Conservation (phyloP, 345 rosid genomes). For the Boechera retrofracta region DNA sequence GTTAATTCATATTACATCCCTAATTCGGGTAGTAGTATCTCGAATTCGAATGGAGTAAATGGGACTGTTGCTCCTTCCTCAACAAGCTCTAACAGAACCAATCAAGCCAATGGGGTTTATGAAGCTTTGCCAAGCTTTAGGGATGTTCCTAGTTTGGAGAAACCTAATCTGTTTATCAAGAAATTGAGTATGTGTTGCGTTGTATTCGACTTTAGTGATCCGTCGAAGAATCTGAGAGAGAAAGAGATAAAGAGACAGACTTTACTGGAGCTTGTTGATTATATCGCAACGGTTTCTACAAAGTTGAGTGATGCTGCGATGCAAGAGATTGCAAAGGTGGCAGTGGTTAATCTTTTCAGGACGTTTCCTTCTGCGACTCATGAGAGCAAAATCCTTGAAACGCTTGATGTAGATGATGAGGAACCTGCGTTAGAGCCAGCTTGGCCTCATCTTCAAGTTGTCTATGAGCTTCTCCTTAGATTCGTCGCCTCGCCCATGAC, state of each 20-base stretch:
- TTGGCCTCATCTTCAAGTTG: slow-evolving; percentile 76
- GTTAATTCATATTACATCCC: slow-evolving; percentile 31
- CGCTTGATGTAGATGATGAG: slow-evolving; percentile 65
- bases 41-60: slow-evolving; percentile 55
- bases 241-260: slow-evolving; percentile 83
- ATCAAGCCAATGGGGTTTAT: slow-evolving; percentile 56
- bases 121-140: slow-evolving; percentile 74
- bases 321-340: slow-evolving; percentile 63
- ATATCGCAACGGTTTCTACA: slow-evolving; percentile 52
- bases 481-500: slow-evolving; percentile 66
- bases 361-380: slow-evolving; percentile 53
- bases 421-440: slow-evolving; percentile 62
- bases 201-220: slow-evolving; percentile 71
- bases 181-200: slow-evolving; percentile 69
- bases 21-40: slow-evolving; percentile 46
- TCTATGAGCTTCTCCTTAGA: slow-evolving; percentile 65
- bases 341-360: slow-evolving; percentile 61
- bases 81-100: slow-evolving; percentile 42
- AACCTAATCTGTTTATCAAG: slow-evolving; percentile 66
- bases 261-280: slow-evolving; percentile 76
- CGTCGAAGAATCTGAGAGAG: slow-evolving; percentile 67
- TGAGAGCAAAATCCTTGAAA: slow-evolving; percentile 52
- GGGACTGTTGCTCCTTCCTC: slow-evolving; percentile 49
- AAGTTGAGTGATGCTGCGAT: slow-evolving; percentile 64
- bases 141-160: slow-evolving; percentile 69